Evolutionary conservation across 2,329 filamentous ascomycete species (phyloP).

Genomic region (Thielaviopsis populi): DNA sequence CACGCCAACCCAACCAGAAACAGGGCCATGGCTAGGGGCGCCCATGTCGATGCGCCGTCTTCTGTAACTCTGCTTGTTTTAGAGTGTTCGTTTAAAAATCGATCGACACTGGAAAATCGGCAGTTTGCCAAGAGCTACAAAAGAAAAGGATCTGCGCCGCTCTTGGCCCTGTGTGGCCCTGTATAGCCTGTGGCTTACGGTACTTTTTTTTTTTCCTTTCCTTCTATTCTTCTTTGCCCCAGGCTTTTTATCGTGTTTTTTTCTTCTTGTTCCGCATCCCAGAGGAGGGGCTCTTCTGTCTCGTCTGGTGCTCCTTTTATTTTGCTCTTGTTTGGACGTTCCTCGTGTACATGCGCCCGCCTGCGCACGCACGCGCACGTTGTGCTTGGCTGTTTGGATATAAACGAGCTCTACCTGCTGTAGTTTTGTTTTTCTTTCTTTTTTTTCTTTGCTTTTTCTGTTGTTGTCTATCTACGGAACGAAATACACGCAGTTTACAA

Average conservation of each 20-base stretch:
- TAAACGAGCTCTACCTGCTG: neutral
- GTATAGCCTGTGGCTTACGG: neutral
- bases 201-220: neutral
- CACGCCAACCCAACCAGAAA: neutral
- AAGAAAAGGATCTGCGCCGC: conserved; percentile 4
- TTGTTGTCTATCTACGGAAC: neutral
- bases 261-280: neutral
- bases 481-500: neutral
- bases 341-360: too few relatives aligned
- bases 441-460: neutral
- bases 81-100: neutral
- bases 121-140: neutral
- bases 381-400: neutral
- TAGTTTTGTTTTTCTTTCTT: neutral
- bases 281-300: neutral
- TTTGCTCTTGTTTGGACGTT: conserved; percentile 4
- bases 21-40: neutral
- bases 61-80: conserved; percentile 3
- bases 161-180: too few relatives aligned
- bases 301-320: conserved; percentile 3
- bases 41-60: neutral
- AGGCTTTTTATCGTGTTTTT: neutral
- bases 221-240: too few relatives aligned
- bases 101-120: neutral
- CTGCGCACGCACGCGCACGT: neutral